Conservation (phyloP, 2,329 filamentous ascomycete genomes). For the Fusarium haematococcum region DNA sequence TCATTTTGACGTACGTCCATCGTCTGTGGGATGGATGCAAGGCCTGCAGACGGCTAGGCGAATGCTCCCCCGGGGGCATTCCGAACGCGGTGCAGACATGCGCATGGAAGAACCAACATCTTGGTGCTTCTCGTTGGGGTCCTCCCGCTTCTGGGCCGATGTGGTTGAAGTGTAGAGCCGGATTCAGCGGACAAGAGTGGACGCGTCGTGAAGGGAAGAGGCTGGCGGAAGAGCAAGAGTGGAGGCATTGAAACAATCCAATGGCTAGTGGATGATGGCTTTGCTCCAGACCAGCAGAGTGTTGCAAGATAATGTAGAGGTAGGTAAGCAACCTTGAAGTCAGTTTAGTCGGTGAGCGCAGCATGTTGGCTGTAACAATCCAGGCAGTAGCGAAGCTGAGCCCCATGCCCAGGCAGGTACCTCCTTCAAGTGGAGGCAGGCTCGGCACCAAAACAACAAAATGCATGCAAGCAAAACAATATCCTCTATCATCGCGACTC, state of each 20-base stretch:
- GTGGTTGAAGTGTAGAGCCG: neutral
- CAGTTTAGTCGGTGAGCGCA: slow-evolving; percentile 3
- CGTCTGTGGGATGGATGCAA: neutral
- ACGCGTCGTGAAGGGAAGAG: neutral
- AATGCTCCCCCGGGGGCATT: neutral
- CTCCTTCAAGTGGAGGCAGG: neutral
- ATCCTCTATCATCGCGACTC: neutral
- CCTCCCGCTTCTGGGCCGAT: neutral
- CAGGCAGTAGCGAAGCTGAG: neutral
- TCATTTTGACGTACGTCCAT: slow-evolving; percentile 1
- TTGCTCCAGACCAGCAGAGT: neutral
- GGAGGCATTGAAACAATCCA: neutral
- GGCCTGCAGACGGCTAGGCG: neutral
- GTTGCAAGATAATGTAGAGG: neutral
- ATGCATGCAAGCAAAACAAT: neutral
- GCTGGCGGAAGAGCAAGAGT: neutral
- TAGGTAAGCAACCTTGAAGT: neutral
- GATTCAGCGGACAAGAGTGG: neutral
- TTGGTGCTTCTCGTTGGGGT: neutral
- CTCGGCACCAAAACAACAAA: neutral
- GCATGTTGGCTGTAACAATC: neutral
- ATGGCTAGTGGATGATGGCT: neutral
- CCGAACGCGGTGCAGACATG: neutral
- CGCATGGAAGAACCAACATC: neutral
- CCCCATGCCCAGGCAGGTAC: neutral